Evolutionary conservation across 768 basidiomycete species (phyloP).

Genomic region (Artomyces pyxidatus): DNA sequence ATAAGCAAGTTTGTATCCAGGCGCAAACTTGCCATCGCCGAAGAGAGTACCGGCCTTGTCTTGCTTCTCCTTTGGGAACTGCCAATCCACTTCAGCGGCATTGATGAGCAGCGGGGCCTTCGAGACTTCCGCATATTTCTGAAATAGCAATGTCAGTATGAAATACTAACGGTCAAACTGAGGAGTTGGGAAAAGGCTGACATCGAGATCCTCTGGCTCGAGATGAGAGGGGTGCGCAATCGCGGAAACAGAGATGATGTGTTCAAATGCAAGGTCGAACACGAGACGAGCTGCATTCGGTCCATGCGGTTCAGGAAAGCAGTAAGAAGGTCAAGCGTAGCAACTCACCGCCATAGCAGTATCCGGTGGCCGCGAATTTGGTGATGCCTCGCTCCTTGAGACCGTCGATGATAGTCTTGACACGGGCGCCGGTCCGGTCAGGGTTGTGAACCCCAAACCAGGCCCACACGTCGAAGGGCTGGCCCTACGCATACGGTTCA

Average conservation of each 20-base stretch:
- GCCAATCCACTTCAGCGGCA: slow-evolving; percentile 27
- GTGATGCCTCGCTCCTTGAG: slow-evolving; percentile 26
- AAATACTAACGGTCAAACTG: too few species aligned
- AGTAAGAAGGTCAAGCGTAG: too few species aligned
- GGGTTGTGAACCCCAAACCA: slow-evolving; percentile 15
- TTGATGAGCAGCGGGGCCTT: slow-evolving; percentile 37
- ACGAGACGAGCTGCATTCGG: slow-evolving; percentile 7
- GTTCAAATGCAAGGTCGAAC: slow-evolving; percentile 34
- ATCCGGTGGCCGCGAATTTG: slow-evolving; percentile 22
- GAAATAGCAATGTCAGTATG: too few species aligned
- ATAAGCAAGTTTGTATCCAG: slow-evolving; percentile 30
- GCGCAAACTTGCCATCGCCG: slow-evolving; percentile 28
- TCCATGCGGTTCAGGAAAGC: not conserved
- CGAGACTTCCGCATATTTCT: slow-evolving; percentile 27
- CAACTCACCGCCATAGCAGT: slow-evolving; percentile 19
- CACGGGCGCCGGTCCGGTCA: slow-evolving; percentile 9
- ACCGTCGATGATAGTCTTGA: slow-evolving; percentile 19
- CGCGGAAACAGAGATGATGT: slow-evolving; percentile 29
- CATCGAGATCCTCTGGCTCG: slow-evolving; percentile 32
- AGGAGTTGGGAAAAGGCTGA: too few species aligned
- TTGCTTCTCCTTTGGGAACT: slow-evolving; percentile 28
- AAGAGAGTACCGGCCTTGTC: slow-evolving; percentile 30
- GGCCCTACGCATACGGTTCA: not conserved
- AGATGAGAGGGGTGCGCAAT: slow-evolving; percentile 42
- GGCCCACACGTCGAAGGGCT: not conserved